Conservation (phyloP, 1,139 yeast species). For the Geotrichum carabidarum region DNA sequence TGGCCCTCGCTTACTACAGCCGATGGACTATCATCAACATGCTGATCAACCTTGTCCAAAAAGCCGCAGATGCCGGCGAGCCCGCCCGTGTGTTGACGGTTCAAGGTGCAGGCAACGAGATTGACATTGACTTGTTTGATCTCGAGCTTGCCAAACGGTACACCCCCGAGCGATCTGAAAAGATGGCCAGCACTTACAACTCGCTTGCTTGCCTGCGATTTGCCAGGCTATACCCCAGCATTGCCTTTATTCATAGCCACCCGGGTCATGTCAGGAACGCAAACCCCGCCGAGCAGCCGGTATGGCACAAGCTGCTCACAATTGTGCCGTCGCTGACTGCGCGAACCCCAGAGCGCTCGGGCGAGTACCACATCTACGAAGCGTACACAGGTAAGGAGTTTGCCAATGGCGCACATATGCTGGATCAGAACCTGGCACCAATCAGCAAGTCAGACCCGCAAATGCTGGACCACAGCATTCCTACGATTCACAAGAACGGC, state of each 20-base stretch:
- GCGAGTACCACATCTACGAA: conserved; percentile 27
- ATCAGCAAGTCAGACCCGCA: conserved; percentile 18
- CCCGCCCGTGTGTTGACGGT: conserved; percentile 33
- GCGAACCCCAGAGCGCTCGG: conserved; percentile 23
- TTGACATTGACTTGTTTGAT: conserved; percentile 26
- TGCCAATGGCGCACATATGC: conserved; percentile 25
- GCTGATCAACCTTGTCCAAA: conserved; percentile 27
- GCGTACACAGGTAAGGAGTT: conserved; percentile 25
- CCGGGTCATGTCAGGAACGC: conserved; percentile 34
- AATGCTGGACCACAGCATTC: conserved; percentile 20
- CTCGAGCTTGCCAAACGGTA: conserved; percentile 27
- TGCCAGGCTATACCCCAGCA: conserved; percentile 29
- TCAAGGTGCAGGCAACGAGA: conserved; percentile 28
- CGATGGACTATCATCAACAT: conserved; percentile 29
- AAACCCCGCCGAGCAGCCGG: conserved; percentile 25
- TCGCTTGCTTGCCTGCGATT: conserved; percentile 27
- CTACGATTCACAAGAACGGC: conserved; percentile 17
- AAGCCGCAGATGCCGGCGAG: conserved; percentile 27
- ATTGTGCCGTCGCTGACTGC: conserved; percentile 13
- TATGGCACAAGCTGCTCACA: conserved; percentile 21
- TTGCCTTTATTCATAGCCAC: conserved; percentile 29
- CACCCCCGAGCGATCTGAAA: conserved; percentile 7
- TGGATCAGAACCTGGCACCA: conserved; percentile 22
- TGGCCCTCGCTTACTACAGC: conserved; percentile 32
- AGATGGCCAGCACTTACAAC: conserved; percentile 21